These are phyloP conservation scores for Nannochloris sp. DNA, from an alignment of 139 green algal species.

Conservation along the genomic window DNA sequence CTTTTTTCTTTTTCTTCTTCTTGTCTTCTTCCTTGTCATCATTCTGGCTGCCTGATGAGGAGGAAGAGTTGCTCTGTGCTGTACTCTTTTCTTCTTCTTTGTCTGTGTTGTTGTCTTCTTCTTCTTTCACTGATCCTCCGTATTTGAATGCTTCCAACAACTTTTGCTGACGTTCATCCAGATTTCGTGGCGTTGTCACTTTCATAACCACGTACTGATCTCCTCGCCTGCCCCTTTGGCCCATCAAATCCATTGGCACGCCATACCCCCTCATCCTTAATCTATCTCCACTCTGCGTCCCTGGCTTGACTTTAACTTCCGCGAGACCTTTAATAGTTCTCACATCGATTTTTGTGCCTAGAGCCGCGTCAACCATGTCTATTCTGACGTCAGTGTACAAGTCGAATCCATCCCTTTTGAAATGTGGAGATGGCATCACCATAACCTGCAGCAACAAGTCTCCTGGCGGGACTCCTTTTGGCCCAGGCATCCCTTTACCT, in stretches of 20 bases:
- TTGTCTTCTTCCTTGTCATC: background rate
- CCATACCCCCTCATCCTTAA: slow-evolving; percentile 56
- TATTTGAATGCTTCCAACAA: slow-evolving; percentile 10
- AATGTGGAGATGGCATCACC: slow-evolving; percentile 37
- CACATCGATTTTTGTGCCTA: slow-evolving; percentile 43
- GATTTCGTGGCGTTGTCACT: slow-evolving; percentile 16
- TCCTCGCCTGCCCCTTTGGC: slow-evolving; percentile 22
- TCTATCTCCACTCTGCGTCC: slow-evolving; percentile 53
- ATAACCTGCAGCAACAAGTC: slow-evolving; percentile 43
- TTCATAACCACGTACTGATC: slow-evolving; percentile 54
- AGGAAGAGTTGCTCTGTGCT: background rate
- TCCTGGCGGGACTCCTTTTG: slow-evolving; percentile 12
- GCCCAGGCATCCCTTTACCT: slow-evolving; percentile 14
- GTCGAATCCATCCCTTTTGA: slow-evolving; percentile 39
- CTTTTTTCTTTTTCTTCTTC: slow-evolving; percentile 9
- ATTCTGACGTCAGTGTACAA: slow-evolving; percentile 29
- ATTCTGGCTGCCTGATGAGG: background rate
- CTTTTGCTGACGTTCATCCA: slow-evolving; percentile 1
- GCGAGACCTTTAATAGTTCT: slow-evolving; percentile 41
- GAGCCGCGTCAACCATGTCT: slow-evolving; percentile 43
- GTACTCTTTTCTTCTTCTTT: background rate
- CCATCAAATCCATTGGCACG: slow-evolving; percentile 29
- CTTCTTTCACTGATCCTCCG: background rate
- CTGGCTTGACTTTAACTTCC: slow-evolving; percentile 36
- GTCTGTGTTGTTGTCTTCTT: too few species aligned